These are phyloP conservation scores for Nemania diffusa DNA, from an alignment of 2,329 filamentous ascomycete species.

Conservation along the genomic window DNA sequence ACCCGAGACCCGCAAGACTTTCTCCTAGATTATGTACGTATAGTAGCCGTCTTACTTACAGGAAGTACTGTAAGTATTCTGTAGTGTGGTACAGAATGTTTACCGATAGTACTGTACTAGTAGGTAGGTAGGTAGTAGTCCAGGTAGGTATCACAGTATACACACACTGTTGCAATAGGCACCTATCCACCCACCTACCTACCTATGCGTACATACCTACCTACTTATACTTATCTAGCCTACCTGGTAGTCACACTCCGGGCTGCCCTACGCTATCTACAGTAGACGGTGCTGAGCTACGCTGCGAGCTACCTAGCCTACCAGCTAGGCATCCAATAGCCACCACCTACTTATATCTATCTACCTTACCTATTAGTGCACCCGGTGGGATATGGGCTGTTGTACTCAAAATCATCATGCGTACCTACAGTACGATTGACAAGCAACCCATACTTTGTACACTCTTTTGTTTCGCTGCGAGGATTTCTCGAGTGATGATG, in stretches of 20 bases:
- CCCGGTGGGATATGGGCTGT: background rate
- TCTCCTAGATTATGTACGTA: background rate
- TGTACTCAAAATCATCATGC: background rate
- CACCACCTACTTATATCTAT: too few species aligned
- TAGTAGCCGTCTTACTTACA: too few species aligned
- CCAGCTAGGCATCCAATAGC: background rate
- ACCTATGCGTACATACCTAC: background rate
- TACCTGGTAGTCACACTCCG: background rate
- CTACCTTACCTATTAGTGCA: background rate
- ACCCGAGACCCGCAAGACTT: background rate
- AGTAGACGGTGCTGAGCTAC: background rate
- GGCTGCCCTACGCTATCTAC: background rate
- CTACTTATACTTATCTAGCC: background rate
- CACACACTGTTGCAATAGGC: background rate
- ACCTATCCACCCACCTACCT: background rate
- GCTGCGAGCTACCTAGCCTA: background rate
- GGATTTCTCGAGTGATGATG: constrained; percentile 15
- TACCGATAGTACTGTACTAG: too few species aligned
- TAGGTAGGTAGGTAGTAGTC: background rate
- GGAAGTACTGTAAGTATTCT: too few species aligned
- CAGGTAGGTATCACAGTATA: background rate
- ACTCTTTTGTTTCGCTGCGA: constrained; percentile 7
- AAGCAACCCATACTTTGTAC: constrained; percentile 12
- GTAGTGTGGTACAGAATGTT: too few species aligned
- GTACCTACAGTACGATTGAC: too few species aligned